phyloP scores from a whole-genome alignment of 169 alveolate species.

The Plasmodium vinckei region DNA sequence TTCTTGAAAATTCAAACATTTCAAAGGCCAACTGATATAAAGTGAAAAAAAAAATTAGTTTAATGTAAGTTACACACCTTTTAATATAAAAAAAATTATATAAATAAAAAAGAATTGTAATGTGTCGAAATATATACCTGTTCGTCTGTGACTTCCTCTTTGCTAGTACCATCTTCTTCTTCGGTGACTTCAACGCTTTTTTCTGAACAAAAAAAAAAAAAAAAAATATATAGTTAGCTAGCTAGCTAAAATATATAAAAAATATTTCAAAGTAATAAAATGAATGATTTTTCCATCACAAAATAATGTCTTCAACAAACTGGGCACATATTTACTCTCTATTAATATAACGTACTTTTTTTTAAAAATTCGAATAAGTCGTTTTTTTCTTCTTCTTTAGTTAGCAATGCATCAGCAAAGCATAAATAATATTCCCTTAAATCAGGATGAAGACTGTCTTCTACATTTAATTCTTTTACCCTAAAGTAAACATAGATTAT shows the following conservation, averaged over 20 bases:
- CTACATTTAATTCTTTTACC: slow-evolving; percentile 50
- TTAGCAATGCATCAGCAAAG: slow-evolving; percentile 60
- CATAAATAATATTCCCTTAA: slow-evolving; percentile 55
- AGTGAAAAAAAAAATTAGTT: background rate
- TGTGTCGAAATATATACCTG: slow-evolving; percentile 18
- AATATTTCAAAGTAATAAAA: background rate
- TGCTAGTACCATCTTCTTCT: slow-evolving; percentile 20
- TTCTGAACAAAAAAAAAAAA: slow-evolving; percentile 15
- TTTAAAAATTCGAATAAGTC: slow-evolving; percentile 62
- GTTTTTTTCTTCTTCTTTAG: slow-evolving; percentile 67
- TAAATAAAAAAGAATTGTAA: background rate
- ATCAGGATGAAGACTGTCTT: slow-evolving; percentile 43
- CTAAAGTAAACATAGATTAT: slow-evolving; percentile 1
- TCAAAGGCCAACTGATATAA: slow-evolving; percentile 57
- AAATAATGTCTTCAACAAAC: background rate
- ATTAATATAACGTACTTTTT: slow-evolving; percentile 23
- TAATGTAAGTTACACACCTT: no score
- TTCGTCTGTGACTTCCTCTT: slow-evolving; percentile 69
- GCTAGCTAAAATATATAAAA: background rate
- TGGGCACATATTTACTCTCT: background rate
- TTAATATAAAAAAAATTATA: background rate
- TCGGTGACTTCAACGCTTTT: slow-evolving; percentile 60
- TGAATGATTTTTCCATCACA: background rate
- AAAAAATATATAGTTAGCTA: background rate
- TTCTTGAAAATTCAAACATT: slow-evolving; percentile 69